Evolutionary conservation across 106 monocot genomes (phyloP).

Genomic region (Dendrobium catenatum): DNA sequence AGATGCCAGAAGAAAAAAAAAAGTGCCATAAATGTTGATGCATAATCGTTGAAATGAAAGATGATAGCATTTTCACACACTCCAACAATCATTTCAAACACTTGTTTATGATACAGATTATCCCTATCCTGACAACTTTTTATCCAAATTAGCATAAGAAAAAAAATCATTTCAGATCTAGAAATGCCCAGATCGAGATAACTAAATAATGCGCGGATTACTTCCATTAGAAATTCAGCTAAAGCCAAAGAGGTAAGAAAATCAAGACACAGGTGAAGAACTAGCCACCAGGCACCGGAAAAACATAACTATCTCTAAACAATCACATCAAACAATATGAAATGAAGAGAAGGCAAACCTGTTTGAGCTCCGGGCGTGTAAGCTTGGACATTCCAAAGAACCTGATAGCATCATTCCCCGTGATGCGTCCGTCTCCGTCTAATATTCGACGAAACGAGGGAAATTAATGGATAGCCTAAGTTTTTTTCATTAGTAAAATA

Average conservation of each 20-base stretch:
- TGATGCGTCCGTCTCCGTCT: constrained; percentile 83
- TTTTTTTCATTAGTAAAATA: neutral
- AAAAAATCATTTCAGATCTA: neutral
- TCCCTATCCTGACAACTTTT: neutral
- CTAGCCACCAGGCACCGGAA: neutral
- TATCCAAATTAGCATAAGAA: neutral
- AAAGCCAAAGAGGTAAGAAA: neutral
- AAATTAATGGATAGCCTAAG: neutral
- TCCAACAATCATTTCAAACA: neutral
- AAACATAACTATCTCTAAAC: neutral
- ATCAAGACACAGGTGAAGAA: neutral
- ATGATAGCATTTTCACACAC: neutral
- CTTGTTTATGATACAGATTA: neutral
- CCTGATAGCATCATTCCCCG: constrained; percentile 62
- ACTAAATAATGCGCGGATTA: neutral
- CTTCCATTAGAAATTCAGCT: neutral
- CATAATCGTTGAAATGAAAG: neutral
- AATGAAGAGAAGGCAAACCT: constrained; percentile 26
- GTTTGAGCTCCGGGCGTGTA: constrained; percentile 66
- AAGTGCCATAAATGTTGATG: neutral
- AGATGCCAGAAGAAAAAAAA: neutral
- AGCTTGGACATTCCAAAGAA: constrained; percentile 74
- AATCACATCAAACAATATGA: neutral
- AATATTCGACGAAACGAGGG: neutral
- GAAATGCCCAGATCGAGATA: neutral